phyloP scores from a whole-genome alignment of 1,284 basidiomycete species.

The Puccinia triticina region DNA sequence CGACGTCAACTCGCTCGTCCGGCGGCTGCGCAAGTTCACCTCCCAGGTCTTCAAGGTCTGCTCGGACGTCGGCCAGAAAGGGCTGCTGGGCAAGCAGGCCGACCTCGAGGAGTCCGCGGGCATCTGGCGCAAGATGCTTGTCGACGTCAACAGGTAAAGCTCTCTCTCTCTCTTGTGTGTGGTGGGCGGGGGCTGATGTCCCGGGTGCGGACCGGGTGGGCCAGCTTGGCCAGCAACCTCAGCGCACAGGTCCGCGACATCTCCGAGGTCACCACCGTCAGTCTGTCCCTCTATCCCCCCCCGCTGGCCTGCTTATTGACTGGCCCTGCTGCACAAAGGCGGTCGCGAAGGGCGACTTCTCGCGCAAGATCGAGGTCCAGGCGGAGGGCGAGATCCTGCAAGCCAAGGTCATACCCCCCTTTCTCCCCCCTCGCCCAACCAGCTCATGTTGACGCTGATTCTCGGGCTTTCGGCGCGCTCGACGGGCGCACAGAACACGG shows the following conservation, averaged over 20 bases:
- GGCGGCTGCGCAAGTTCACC: conserved; percentile 46
- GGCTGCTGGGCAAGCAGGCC: conserved; percentile 47
- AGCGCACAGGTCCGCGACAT: conserved; percentile 51
- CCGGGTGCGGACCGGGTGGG: no score
- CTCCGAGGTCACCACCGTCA: conserved; percentile 47
- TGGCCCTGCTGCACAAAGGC: conserved; percentile 54
- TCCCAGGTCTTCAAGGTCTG: conserved; percentile 51
- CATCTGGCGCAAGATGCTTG: conserved; percentile 51
- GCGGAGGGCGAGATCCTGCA: conserved; percentile 60
- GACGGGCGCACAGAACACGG: conserved; percentile 41
- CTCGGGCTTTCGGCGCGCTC: no score
- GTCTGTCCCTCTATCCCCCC: not conserved
- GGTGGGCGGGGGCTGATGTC: no score
- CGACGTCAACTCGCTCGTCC: conserved; percentile 47
- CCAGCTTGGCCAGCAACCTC: conserved; percentile 46
- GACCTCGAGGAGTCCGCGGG: conserved; percentile 49
- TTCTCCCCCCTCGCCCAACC: no score
- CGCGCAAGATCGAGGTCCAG: conserved; percentile 60
- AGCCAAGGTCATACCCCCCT: conserved; percentile 29
- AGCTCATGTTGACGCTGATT: no score
- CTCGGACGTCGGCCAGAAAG: conserved; percentile 49
- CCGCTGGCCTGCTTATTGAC: no score
- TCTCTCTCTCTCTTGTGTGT: not conserved
- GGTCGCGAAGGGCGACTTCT: conserved; percentile 61
- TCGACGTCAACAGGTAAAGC: conserved; percentile 47